phyloP scores from a whole-genome alignment of 2,329 filamentous ascomycete genomes.

The Fusarium duplospermum region DNA sequence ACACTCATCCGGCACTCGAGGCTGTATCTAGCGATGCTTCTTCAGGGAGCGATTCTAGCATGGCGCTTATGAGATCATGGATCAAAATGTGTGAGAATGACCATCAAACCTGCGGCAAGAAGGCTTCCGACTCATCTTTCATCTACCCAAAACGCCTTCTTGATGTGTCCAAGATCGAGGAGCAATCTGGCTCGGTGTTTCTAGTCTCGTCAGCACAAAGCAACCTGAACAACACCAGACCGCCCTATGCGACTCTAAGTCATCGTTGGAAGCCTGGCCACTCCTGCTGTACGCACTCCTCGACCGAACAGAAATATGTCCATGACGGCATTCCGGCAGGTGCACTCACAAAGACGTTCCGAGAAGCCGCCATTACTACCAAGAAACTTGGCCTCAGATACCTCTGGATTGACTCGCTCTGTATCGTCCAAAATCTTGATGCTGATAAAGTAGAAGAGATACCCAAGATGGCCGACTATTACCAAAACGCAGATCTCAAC shows the following conservation, averaged over 20 bases:
- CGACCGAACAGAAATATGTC: neutral
- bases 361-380: neutral
- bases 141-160: neutral
- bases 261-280: neutral
- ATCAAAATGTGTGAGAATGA: neutral
- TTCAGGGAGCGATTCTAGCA: neutral
- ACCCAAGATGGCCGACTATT: neutral
- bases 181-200: neutral
- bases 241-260: neutral
- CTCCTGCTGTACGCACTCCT: neutral
- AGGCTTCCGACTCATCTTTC: neutral
- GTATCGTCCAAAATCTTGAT: neutral
- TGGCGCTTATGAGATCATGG: neutral
- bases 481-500: neutral
- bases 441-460: neutral
- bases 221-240: neutral
- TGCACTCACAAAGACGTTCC: neutral
- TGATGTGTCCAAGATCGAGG: neutral
- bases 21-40: neutral
- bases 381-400: neutral
- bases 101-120: neutral
- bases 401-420: neutral
- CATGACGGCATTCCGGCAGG: neutral
- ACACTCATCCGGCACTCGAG: neutral
- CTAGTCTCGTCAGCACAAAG: neutral